Evolutionary conservation across 352 stramenopile genomes (phyloP).

Genomic region (Phytopythium litorale): DNA sequence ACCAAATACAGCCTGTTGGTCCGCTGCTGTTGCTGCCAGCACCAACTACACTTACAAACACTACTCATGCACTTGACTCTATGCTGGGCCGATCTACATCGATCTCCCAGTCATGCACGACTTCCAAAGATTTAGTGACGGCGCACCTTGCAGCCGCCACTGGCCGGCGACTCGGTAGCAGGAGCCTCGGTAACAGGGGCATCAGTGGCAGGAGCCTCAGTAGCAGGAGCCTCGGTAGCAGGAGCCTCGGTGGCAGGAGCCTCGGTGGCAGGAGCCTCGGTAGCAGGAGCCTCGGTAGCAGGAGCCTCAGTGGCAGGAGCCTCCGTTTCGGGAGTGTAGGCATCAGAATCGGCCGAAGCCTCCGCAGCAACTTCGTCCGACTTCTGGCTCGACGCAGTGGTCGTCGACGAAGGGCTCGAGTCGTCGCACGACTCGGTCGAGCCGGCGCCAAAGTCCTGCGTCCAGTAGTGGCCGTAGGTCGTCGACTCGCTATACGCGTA

Average conservation of each 20-base stretch:
- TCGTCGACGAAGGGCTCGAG: conserved; percentile 1
- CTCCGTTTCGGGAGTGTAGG: conserved; percentile 6
- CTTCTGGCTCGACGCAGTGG: conserved; percentile 6
- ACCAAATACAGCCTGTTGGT: not conserved
- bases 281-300: conserved; percentile 3
- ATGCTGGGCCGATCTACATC: not conserved
- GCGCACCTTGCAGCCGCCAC: not conserved
- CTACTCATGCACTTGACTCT: not conserved
- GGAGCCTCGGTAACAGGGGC: not conserved
- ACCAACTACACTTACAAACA: not conserved
- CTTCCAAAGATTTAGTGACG: not conserved
- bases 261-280: conserved; percentile 10
- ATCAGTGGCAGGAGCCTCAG: not conserved
- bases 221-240: not conserved
- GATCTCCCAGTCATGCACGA: not conserved
- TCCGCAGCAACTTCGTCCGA: conserved; percentile 14
- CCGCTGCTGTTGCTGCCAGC: not conserved
- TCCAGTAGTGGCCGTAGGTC: conserved; percentile 8
- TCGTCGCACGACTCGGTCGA: conserved; percentile 23
- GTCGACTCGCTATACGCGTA: conserved; percentile 23
- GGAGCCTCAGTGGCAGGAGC: not conserved
- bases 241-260: conserved; percentile 4
- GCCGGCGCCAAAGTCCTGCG: too few relatives aligned
- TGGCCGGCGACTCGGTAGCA: not conserved
- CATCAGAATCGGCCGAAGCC: conserved; percentile 7